A percentile compares a stretch with the other conserved stretches of the same genome.
These are phyloP conservation scores for Aureobasidium leucospermi DNA, from an alignment of 2,329 filamentous ascomycete genomes.

Conservation along the genomic window DNA sequence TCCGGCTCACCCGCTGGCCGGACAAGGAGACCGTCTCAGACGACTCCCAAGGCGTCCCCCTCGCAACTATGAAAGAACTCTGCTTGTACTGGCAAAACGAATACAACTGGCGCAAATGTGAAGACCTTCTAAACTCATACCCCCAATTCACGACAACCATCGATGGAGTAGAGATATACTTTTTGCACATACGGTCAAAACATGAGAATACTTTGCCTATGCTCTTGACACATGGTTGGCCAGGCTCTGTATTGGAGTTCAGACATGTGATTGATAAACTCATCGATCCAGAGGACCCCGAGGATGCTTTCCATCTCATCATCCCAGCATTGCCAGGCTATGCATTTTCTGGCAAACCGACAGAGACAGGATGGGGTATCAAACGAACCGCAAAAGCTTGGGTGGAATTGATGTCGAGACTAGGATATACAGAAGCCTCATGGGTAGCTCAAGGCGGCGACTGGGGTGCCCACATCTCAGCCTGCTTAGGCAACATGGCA, in stretches of 20 bases:
- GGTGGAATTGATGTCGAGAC: constrained; percentile 60
- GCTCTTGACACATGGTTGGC: constrained; percentile 59
- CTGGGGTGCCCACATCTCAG: constrained; percentile 61
- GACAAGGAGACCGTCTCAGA: constrained; percentile 14
- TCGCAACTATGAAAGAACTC: constrained; percentile 53
- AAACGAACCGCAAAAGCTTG: constrained; percentile 56
- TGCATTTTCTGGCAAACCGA: constrained; percentile 42
- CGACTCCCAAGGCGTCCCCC: constrained; percentile 54
- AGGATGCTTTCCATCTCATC: constrained; percentile 47
- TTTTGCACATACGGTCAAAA: constrained; percentile 57
- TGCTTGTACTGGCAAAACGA: constrained; percentile 48
- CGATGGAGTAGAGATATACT: constrained; percentile 50
- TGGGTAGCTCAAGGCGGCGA: constrained; percentile 54
- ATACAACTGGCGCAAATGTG: constrained; percentile 55
- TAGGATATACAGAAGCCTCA: constrained; percentile 57
- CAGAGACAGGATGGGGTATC: constrained; percentile 49
- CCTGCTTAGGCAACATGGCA: constrained; percentile 53
- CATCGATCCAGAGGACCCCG: constrained; percentile 43
- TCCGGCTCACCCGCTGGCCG: too few species aligned
- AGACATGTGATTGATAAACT: background rate
- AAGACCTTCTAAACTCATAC: constrained; percentile 52
- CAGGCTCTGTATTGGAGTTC: background rate
- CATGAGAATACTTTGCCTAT: constrained; percentile 56
- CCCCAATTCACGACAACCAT: constrained; percentile 52
- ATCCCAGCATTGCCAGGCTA: constrained; percentile 49